phyloP scores from a whole-genome alignment of 495 filamentous ascomycete species.

The Penicillium pulvis region DNA sequence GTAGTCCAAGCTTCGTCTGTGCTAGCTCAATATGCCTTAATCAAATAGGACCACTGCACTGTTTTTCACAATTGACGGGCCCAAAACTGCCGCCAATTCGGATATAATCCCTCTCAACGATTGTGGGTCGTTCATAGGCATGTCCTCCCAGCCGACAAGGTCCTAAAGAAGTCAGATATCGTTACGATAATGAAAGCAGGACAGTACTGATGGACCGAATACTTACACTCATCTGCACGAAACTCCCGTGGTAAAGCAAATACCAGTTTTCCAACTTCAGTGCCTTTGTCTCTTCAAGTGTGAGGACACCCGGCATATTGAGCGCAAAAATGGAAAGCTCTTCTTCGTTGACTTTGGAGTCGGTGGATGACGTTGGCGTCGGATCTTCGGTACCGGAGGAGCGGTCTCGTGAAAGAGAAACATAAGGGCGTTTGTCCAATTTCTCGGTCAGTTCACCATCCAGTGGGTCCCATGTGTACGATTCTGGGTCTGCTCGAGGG shows the following conservation, averaged over 20 bases:
- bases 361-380: constrained; percentile 25
- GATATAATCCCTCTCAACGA: constrained; percentile 67
- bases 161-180: constrained; percentile 44
- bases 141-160: constrained; percentile 67
- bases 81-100: constrained; percentile 77
- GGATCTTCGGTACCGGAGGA: constrained; percentile 12
- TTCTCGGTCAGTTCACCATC: constrained; percentile 64
- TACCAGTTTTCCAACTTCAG: constrained; percentile 65
- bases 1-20: not conserved
- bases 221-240: constrained; percentile 50
- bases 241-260: constrained; percentile 42
- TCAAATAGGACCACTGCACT: constrained; percentile 50
- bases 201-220: not conserved
- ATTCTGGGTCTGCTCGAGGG: constrained; percentile 63
- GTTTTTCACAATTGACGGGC: constrained; percentile 62
- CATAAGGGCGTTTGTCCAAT: constrained; percentile 67
- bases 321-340: constrained; percentile 63
- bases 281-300: constrained; percentile 59
- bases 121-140: constrained; percentile 51
- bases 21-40: constrained; percentile 8
- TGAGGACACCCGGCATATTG: constrained; percentile 77
- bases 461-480: constrained; percentile 72
- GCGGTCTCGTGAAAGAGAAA: constrained; percentile 62
- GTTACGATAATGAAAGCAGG: constrained; percentile 13
- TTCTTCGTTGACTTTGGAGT: constrained; percentile 41